phyloP scores from a whole-genome alignment of 2,329 filamentous ascomycete genomes.

The Penicillium sp. region DNA sequence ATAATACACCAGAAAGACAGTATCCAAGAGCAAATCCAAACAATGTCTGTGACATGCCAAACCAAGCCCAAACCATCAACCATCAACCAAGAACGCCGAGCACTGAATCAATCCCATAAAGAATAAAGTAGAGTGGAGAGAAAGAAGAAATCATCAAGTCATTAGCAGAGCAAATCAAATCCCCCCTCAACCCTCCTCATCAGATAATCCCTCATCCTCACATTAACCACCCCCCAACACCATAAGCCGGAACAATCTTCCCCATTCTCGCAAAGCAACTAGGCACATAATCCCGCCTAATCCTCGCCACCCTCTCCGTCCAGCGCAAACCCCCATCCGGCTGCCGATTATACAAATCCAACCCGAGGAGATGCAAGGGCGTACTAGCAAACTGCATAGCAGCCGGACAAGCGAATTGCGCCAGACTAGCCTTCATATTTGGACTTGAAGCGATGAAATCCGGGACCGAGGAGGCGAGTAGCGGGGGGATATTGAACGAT shows the following conservation, averaged over 20 bases:
- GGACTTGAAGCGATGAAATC: conserved; percentile 47
- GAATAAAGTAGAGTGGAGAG: conserved; percentile 9
- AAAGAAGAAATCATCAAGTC: conserved; percentile 5
- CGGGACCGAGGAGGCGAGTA: conserved; percentile 68
- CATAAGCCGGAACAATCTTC: conserved; percentile 84
- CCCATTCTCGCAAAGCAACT: conserved; percentile 73
- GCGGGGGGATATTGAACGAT: conserved; percentile 80
- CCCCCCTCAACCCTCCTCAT: conserved; percentile 57
- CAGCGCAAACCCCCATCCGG: conserved; percentile 44
- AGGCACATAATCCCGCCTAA: conserved; percentile 71
- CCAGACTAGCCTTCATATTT: conserved; percentile 55
- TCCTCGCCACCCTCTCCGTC: conserved; percentile 60
- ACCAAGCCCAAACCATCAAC: neutral
- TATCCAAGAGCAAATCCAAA: too few relatives aligned
- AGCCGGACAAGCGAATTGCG: conserved; percentile 78
- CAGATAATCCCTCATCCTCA: conserved; percentile 61
- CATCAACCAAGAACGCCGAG: neutral
- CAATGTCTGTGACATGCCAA: neutral
- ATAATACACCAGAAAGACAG: neutral
- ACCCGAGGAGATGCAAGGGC: conserved; percentile 75
- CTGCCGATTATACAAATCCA: conserved; percentile 79
- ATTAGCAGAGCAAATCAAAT: neutral
- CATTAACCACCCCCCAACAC: conserved; percentile 85
- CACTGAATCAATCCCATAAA: neutral
- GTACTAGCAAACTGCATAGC: conserved; percentile 75